Evolutionary conservation across 768 basidiomycete species (phyloP).

Genomic region (Xerocomellus intermedius): DNA sequence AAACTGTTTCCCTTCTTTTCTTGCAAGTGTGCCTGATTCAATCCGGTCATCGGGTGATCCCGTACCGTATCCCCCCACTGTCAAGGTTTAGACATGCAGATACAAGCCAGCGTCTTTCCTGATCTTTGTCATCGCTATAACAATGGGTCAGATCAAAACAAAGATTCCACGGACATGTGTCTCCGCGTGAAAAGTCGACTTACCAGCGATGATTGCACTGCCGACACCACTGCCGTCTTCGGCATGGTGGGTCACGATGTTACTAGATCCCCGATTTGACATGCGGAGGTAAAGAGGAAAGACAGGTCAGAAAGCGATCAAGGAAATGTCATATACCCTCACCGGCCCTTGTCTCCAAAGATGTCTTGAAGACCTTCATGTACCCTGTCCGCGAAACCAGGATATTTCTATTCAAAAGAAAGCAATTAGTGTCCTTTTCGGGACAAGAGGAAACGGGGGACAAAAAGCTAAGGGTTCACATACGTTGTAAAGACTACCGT

Average conservation of each 20-base stretch:
- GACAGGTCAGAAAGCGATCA: background rate
- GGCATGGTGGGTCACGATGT: slow-evolving; percentile 37
- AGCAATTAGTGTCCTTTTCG: background rate
- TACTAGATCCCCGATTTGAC: slow-evolving; percentile 68
- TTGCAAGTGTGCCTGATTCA: background rate
- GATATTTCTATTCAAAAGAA: slow-evolving; percentile 78
- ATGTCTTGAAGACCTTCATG: slow-evolving; percentile 92
- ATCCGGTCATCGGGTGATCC: background rate
- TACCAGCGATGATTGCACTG: slow-evolving; percentile 91
- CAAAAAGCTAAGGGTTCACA: slow-evolving; percentile 23
- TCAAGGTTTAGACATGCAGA: slow-evolving; percentile 40
- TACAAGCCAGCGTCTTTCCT: slow-evolving; percentile 69
- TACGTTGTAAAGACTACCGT: slow-evolving; percentile 95
- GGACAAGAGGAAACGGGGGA: background rate
- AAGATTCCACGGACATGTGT: background rate
- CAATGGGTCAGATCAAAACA: background rate
- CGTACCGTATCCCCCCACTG: background rate
- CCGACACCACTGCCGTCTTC: slow-evolving; percentile 81
- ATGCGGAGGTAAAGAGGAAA: slow-evolving; percentile 39
- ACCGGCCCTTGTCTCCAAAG: slow-evolving; percentile 95
- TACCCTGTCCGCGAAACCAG: slow-evolving; percentile 88
- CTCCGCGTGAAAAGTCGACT: slow-evolving; percentile 19
- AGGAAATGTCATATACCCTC: slow-evolving; percentile 28
- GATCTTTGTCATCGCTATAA: slow-evolving; percentile 83
- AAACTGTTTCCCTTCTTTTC: background rate